Evolutionary conservation across 2,329 filamentous ascomycete genomes (phyloP).

Genomic region (Botrytis sinoallii): DNA sequence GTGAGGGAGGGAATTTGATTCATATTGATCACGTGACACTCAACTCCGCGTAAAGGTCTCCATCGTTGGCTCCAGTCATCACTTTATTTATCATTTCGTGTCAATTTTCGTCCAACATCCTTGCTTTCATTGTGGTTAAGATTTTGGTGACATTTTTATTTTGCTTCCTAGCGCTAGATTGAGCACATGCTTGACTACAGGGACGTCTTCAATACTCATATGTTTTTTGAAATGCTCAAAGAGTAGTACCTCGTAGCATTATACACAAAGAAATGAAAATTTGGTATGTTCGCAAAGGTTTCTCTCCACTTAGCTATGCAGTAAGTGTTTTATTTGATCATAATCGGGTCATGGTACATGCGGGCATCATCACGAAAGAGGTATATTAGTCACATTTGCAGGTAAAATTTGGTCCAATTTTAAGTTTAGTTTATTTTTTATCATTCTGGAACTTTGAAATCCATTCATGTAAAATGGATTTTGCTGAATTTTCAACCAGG

Average conservation of each 20-base stretch:
- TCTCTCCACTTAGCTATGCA: background rate
- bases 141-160: background rate
- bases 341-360: background rate
- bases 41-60: accelerated
- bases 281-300: accelerated
- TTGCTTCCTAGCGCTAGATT: background rate
- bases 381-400: background rate
- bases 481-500: background rate
- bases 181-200: background rate
- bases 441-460: background rate
- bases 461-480: background rate
- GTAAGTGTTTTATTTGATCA: background rate
- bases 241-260: background rate
- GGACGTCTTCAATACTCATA: background rate
- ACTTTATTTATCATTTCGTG: background rate
- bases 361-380: background rate
- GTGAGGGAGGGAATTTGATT: background rate
- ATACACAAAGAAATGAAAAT: background rate
- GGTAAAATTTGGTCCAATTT: background rate
- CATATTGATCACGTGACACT: background rate
- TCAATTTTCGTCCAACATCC: background rate
- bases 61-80: background rate
- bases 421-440: background rate
- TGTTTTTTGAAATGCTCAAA: background rate
- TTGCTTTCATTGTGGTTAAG: background rate